Conservation (phyloP, 2,329 filamentous ascomycete species). For the Penicillium crustosum region DNA sequence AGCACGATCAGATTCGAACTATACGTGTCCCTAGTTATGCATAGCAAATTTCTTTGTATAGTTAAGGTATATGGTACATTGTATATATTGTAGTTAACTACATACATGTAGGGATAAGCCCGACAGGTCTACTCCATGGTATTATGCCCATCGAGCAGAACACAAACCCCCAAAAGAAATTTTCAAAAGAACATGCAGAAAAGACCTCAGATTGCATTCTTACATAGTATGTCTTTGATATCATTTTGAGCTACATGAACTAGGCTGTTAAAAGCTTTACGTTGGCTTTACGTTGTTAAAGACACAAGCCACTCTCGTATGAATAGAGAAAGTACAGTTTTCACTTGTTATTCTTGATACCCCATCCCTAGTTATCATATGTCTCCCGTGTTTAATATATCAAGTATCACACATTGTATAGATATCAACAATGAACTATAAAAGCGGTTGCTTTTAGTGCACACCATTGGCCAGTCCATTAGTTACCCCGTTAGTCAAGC, state of each 20-base stretch:
- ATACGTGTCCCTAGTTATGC: background rate
- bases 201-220: no score
- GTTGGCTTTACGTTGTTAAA: background rate
- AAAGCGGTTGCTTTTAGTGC: conserved; percentile 2
- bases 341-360: background rate
- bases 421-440: background rate
- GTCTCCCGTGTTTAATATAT: background rate
- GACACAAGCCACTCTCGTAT: background rate
- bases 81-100: no score
- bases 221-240: background rate
- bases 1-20: background rate
- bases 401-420: background rate
- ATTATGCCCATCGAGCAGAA: background rate
- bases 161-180: no score
- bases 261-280: background rate
- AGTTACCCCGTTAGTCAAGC: background rate
- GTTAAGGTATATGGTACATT: background rate
- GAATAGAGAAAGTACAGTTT: background rate
- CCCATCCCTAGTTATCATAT: background rate
- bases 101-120: no score
- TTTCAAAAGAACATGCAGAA: no score
- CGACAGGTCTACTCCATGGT: background rate
- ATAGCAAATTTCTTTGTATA: background rate
- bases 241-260: background rate
- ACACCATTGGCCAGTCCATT: conserved; percentile 15